Conservation (phyloP, 495 filamentous ascomycete species). For the Neurospora pannonica region DNA sequence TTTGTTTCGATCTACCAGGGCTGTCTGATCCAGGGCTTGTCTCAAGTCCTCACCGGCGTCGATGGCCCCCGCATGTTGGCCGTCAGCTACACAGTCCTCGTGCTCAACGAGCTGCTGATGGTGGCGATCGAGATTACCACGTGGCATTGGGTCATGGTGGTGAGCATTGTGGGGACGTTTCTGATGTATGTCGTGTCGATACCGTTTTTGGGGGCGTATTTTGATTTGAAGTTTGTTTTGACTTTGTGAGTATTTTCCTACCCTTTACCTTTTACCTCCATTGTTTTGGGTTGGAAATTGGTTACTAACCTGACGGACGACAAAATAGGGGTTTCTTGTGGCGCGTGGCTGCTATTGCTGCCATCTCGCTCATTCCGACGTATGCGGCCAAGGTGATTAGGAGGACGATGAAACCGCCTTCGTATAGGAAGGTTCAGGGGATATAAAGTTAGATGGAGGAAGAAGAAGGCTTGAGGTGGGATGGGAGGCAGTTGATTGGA, state of each 20-base stretch:
- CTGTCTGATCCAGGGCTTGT: slow-evolving; percentile 82
- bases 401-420: slow-evolving; percentile 81
- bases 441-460: slow-evolving; percentile 15
- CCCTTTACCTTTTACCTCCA: not conserved
- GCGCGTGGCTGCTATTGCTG: slow-evolving; percentile 71
- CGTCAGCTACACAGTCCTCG: slow-evolving; percentile 83
- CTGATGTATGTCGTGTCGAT: slow-evolving; percentile 70
- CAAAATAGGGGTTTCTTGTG: slow-evolving; percentile 70
- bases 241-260: slow-evolving; percentile 39
- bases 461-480: not conserved
- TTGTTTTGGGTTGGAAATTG: not conserved
- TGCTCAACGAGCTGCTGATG: slow-evolving; percentile 95
- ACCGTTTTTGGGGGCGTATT: slow-evolving; percentile 83
- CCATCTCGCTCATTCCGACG: slow-evolving; percentile 75
- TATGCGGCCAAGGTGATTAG: slow-evolving; percentile 76
- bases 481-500: slow-evolving; percentile 4
- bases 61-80: slow-evolving; percentile 68
- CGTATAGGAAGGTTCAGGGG: slow-evolving; percentile 89
- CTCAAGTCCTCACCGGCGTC: slow-evolving; percentile 74
- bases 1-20: slow-evolving; percentile 92
- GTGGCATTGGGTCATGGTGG: slow-evolving; percentile 92
- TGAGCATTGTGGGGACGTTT: slow-evolving; percentile 71
- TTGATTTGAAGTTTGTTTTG: slow-evolving; percentile 73
- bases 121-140: slow-evolving; percentile 92
- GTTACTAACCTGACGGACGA: slow-evolving; percentile 8